These are phyloP conservation scores for Cordyceps tenuipes DNA, from an alignment of 2,329 filamentous ascomycete species.

Conservation along the genomic window DNA sequence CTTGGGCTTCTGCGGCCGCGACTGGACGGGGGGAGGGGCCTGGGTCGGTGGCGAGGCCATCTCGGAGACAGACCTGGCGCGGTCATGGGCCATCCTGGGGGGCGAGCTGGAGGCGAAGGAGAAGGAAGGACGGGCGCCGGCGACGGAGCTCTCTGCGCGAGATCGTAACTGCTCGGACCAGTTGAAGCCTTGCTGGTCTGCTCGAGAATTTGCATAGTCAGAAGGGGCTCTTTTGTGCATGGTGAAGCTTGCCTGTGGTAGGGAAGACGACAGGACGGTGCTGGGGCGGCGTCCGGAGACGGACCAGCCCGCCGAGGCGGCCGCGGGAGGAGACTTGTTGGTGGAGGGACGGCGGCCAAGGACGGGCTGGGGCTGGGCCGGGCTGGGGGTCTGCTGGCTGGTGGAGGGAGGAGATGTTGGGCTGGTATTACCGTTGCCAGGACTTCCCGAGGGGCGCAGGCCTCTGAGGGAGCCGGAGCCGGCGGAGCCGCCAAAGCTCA, in stretches of 20 bases:
- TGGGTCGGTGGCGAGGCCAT: constrained; percentile 50
- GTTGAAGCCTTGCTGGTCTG: constrained; percentile 85
- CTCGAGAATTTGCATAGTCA: constrained; percentile 53
- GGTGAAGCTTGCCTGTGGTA: constrained; percentile 51
- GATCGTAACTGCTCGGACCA: constrained; percentile 94
- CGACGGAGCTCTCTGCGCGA: constrained; percentile 73
- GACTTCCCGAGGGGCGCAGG: constrained; percentile 45
- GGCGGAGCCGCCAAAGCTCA: constrained; percentile 76
- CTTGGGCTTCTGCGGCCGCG: constrained; percentile 43
- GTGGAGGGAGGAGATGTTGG: constrained; percentile 30
- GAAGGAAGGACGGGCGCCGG: constrained; percentile 49
- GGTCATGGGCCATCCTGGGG: constrained; percentile 44
- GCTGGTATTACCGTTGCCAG: constrained; percentile 54
- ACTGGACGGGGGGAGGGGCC: constrained; percentile 36
- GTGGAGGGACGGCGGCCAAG: constrained; percentile 25
- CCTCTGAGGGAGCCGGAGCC: constrained; percentile 63
- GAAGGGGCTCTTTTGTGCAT: constrained; percentile 50
- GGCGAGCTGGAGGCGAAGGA: constrained; percentile 41
- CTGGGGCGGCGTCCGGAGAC: constrained; percentile 30
- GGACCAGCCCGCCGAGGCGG: constrained; percentile 24
- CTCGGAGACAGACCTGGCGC: constrained; percentile 61
- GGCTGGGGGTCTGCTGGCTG: constrained; percentile 16
- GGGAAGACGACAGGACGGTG: constrained; percentile 24
- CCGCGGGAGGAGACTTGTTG: constrained; percentile 21
- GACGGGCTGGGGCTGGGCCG: constrained; percentile 11